Base-by-base conservation (phyloP, 2,329 filamentous ascomycete genomes). In the Phialocephala subalpina region DNA sequence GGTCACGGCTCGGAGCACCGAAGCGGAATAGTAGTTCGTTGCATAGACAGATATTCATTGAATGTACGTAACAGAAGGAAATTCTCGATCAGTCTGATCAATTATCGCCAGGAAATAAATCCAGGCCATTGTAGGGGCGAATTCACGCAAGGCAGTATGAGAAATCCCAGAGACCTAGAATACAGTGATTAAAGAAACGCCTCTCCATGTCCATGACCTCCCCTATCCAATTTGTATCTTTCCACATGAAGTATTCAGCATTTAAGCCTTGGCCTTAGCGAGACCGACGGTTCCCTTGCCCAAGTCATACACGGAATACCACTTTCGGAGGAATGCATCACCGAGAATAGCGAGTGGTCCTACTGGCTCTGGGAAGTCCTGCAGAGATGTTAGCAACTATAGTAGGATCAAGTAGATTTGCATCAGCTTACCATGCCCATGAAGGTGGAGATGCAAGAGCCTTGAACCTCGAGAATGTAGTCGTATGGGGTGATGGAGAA, bases 261-360 rank as follows among this genome's bases (percentile, higher is more conserved):
- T 40, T 67, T 67, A 67, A 42, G 62, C 61, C 65, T 94, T 96
- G 73, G 95, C 87, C 82, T 91, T 90, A 76, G 95, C 96, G 75
- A 99, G 88, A 77, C 93, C 94, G 70, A 99, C 94, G 64, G 92
- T 90, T 78, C 91, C 86, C 84, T 92, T 94, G 79, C 92, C 94
- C 67, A 97, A 87, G 81, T 99, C 93, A 79, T 99, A 99, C 77
- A 99, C 92, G 71, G 93, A 97, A 88, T 98, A 98, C 86, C 90
- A 97, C 78, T 86, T 92, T 81, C 93, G 89, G 77, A 92, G 84
- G 86, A 92, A 92, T 58, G 90, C 92, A 80, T 97, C 94, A 76
- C 96, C 96, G 29, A 99, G 90, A 71, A 99, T 99, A 69, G 93
- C 94, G 71, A 99, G 88, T 73, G 96, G 96, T 56, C 96, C 95